phyloP scores from a whole-genome alignment of 257 asterid genomes.

The Lavandula angustifolia region DNA sequence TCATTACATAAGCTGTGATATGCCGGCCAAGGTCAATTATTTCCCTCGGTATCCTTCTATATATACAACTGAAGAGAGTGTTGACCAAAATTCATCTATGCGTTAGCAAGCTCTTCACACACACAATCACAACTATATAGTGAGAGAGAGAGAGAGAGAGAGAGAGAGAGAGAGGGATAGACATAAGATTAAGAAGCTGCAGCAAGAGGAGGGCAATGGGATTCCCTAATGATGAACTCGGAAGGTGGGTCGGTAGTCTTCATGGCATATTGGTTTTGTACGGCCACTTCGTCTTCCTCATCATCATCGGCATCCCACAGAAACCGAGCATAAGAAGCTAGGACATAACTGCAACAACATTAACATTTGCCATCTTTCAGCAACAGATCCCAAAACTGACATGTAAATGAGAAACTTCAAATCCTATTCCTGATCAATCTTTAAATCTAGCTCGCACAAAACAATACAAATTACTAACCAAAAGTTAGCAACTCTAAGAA shows the following conservation, averaged over 20 bases:
- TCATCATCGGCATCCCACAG: conserved; percentile 81
- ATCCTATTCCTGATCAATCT: too few species aligned
- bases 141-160: background rate
- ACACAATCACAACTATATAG: background rate
- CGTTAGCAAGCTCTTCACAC: conserved; percentile 12
- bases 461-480: background rate
- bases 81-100: conserved; percentile 6
- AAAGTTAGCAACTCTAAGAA: background rate
- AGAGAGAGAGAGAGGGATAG: too few species aligned
- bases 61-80: conserved; percentile 1
- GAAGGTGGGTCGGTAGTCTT: conserved; percentile 33
- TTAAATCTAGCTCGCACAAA: background rate
- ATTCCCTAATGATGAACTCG: conserved; percentile 32
- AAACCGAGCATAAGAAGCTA: conserved; percentile 88
- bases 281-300: conserved; percentile 33
- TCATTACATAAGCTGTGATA: too few species aligned
- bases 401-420: too few species aligned
- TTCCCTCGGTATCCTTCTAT: background rate
- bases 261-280: conserved; percentile 33
- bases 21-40: background rate
- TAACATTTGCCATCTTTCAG: background rate
- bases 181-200: conserved; percentile 60
- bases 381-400: too few species aligned
- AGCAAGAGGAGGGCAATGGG: conserved; percentile 52
- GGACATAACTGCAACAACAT: conserved; percentile 50